Evolutionary conservation across 2,329 filamentous ascomycete genomes (phyloP).

Genomic region (Arthrinium puccinioides): DNA sequence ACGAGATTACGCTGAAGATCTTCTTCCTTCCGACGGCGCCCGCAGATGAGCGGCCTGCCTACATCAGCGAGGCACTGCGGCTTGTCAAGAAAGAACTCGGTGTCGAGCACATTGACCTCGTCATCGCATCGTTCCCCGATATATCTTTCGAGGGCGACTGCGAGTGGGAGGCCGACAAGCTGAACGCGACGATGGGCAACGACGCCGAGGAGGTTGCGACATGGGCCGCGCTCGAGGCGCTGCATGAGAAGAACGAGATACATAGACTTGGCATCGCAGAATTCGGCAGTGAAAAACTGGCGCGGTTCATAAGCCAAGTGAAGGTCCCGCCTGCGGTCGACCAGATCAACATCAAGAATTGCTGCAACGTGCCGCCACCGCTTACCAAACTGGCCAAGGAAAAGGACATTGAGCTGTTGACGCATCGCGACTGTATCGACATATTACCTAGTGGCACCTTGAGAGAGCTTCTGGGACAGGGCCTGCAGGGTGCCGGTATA

Average conservation of each 20-base stretch:
- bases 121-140: constrained; percentile 89
- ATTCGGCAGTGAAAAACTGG: constrained; percentile 78
- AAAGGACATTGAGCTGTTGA: constrained; percentile 77
- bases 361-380: constrained; percentile 89
- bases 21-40: constrained; percentile 79
- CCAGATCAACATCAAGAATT: constrained; percentile 94
- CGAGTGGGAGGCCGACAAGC: constrained; percentile 65
- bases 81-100: constrained; percentile 76
- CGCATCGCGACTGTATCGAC: constrained; percentile 90
- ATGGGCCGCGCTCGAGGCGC: constrained; percentile 65
- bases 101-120: constrained; percentile 69
- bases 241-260: constrained; percentile 66
- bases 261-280: constrained; percentile 78
- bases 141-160: constrained; percentile 91
- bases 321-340: constrained; percentile 72
- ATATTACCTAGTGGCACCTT: constrained; percentile 81
- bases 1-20: constrained; percentile 92
- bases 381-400: constrained; percentile 78
- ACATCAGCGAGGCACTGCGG: constrained; percentile 71
- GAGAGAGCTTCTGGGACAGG: constrained; percentile 72
- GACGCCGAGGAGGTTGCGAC: constrained; percentile 62
- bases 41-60: constrained; percentile 54
- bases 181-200: constrained; percentile 53
- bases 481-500: constrained; percentile 65
- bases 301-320: constrained; percentile 67